Percentiles rank a stretch among this genome's conserved stretches.
Evolutionary conservation across 2,329 filamentous ascomycete species (phyloP).

Genomic region (Chrysoporthe cubensis): DNA sequence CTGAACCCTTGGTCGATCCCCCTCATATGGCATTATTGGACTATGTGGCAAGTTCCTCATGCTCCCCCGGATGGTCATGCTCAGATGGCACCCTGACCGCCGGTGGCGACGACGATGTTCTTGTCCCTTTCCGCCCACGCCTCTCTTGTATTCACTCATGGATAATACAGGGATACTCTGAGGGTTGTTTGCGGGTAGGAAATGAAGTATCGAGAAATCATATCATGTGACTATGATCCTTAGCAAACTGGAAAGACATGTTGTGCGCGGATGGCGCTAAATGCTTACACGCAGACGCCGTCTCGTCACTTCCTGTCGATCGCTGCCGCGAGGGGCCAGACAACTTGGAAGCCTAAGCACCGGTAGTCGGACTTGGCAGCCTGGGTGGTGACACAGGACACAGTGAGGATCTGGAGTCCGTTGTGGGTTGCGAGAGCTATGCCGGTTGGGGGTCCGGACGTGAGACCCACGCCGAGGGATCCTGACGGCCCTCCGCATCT

Average conservation of each 20-base stretch:
- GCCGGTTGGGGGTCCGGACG: no score
- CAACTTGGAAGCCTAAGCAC: not conserved
- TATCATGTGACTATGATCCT: conserved; percentile 9
- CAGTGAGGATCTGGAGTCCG: no score
- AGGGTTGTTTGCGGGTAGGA: no score
- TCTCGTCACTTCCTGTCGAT: conserved; percentile 1
- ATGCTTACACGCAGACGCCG: conserved; percentile 13
- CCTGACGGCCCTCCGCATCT: no score
- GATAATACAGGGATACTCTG: not conserved
- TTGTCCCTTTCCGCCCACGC: not conserved
- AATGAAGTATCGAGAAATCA: not conserved
- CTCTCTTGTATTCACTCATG: not conserved
- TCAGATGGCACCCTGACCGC: not conserved
- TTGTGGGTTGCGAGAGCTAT: conserved; percentile 1
- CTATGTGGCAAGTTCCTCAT: no score
- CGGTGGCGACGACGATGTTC: not conserved
- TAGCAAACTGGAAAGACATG: not conserved
- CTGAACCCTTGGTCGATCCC: no score
- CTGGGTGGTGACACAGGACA: no score
- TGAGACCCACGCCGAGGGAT: not conserved
- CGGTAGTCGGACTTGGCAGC: not conserved
- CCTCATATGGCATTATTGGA: no score
- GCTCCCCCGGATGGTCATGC: not conserved
- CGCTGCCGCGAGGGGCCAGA: not conserved
- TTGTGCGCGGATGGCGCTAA: conserved; percentile 4